phyloP scores from a whole-genome alignment of 108 stramenopile species.

The Discostella stelligeroides region DNA sequence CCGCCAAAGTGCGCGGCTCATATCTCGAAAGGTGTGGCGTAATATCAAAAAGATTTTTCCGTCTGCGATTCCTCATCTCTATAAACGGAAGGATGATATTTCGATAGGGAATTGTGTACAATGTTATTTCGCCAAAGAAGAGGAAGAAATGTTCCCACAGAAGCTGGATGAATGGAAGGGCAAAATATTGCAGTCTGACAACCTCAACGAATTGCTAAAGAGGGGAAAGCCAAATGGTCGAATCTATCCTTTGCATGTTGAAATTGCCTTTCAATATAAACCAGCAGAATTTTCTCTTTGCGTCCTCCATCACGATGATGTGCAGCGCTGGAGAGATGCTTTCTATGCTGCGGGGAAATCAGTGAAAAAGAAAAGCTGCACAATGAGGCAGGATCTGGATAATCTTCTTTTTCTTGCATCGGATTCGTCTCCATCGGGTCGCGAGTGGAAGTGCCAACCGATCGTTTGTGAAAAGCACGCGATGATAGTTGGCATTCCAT shows the following conservation, averaged over 20 bases:
- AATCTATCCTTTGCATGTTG: slow-evolving; percentile 7
- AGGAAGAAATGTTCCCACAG: slow-evolving; percentile 20
- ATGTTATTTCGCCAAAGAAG: slow-evolving; percentile 39
- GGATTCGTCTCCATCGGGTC: background rate
- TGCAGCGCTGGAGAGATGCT: slow-evolving; percentile 41
- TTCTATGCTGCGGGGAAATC: slow-evolving; percentile 13
- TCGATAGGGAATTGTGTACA: slow-evolving; percentile 38
- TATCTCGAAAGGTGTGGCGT: slow-evolving; percentile 50
- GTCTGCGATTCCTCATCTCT: slow-evolving; percentile 46
- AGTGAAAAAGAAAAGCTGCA: slow-evolving; percentile 28
- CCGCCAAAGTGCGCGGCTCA: slow-evolving; percentile 28
- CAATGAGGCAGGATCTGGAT: slow-evolving; percentile 14
- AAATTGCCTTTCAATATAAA: background rate
- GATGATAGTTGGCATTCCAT: slow-evolving; percentile 19
- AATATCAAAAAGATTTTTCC: slow-evolving; percentile 63
- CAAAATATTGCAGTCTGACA: slow-evolving; percentile 10
- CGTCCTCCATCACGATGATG: slow-evolving; percentile 20
- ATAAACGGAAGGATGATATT: slow-evolving; percentile 11
- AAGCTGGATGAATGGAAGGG: slow-evolving; percentile 47
- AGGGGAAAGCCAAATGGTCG: slow-evolving; percentile 8
- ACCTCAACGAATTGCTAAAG: slow-evolving; percentile 11
- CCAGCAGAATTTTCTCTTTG: slow-evolving; percentile 8
- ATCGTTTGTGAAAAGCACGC: slow-evolving; percentile 29
- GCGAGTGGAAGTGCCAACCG: slow-evolving; percentile 20
- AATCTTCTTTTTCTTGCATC: slow-evolving; percentile 13